These are phyloP conservation scores for Xylaria sp. DNA, from an alignment of 2,329 filamentous ascomycete species.

Conservation along the genomic window DNA sequence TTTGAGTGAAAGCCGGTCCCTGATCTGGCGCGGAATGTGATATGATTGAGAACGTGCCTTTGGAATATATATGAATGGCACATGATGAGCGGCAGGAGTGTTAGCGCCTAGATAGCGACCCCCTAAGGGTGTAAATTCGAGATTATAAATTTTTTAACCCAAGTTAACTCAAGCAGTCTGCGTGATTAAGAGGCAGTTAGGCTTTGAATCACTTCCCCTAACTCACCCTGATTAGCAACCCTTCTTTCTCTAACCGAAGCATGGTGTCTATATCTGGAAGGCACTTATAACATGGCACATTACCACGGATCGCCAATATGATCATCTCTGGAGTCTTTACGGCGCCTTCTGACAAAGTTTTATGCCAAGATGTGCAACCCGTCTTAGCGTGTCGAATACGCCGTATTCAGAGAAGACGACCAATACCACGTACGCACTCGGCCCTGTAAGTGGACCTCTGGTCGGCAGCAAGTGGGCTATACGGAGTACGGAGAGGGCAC, in stretches of 20 bases:
- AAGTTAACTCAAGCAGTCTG: background rate
- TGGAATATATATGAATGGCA: background rate
- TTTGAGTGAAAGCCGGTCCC: background rate
- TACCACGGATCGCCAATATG: background rate
- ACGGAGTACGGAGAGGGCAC: background rate
- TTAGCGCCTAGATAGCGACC: background rate
- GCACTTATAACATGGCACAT: too few species aligned
- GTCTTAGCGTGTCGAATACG: background rate
- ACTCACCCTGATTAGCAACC: background rate
- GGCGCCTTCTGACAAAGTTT: background rate
- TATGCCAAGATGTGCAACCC: background rate
- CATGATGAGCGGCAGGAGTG: background rate
- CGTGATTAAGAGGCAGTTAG: background rate
- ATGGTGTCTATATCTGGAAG: background rate
- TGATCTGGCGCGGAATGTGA: background rate
- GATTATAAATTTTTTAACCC: background rate
- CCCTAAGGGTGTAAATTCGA: background rate
- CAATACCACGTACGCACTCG: background rate
- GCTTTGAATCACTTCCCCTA: background rate
- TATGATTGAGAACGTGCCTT: background rate
- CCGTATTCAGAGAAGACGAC: slow-evolving; percentile 9
- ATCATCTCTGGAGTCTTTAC: background rate
- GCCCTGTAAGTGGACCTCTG: background rate
- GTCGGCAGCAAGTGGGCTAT: background rate
- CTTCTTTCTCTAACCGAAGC: background rate